phyloP scores from a whole-genome alignment of 179 eudicot species.

The Actinidia arguta region DNA sequence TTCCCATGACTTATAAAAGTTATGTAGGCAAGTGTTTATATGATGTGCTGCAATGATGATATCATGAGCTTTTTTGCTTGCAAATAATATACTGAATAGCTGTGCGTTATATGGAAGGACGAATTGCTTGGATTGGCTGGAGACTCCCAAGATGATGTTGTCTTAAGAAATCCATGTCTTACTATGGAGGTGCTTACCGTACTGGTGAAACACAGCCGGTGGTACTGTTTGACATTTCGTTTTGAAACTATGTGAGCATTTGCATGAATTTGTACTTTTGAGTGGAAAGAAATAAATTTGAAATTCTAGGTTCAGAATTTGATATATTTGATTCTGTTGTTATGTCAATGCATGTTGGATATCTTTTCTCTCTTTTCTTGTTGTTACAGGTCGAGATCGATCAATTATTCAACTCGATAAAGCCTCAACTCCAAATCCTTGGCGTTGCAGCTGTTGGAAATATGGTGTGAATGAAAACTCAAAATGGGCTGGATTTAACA shows the following conservation, averaged over 20 bases:
- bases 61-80: not conserved
- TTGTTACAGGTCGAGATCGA: not conserved
- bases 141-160: slow-evolving; percentile 50
- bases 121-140: slow-evolving; percentile 86
- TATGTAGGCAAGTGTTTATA: not conserved
- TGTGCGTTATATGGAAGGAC: slow-evolving; percentile 56
- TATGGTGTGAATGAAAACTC: no score
- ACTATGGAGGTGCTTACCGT: slow-evolving; percentile 86
- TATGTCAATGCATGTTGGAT: not conserved
- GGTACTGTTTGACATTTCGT: not conserved
- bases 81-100: not conserved
- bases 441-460: no score
- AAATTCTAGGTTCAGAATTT: not conserved
- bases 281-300: not conserved
- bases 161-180: slow-evolving; percentile 63
- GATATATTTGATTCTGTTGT: not conserved
- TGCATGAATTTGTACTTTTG: not conserved
- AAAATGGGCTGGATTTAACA: no score
- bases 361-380: not conserved
- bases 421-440: not conserved
- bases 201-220: slow-evolving; percentile 94
- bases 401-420: not conserved
- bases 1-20: not conserved
- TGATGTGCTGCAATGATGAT: not conserved
- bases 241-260: not conserved